Conservation (phyloP, 2,329 filamentous ascomycete species). For the Pestalotiopsis sp. region DNA sequence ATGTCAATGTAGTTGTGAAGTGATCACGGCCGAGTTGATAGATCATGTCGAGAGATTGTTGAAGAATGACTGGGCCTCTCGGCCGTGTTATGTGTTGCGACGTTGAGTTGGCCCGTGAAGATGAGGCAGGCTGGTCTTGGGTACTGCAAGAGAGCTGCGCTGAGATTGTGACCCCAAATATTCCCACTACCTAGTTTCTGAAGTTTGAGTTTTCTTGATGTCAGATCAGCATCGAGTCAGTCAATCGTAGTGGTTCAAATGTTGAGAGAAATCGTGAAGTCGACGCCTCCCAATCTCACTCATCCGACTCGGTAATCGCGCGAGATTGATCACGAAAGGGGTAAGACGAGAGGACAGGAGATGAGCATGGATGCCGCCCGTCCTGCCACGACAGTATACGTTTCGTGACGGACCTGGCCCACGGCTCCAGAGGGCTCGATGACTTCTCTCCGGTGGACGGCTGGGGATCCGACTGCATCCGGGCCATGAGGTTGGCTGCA, state of each 20-base stretch:
- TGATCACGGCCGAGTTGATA: too few species aligned
- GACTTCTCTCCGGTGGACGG: not conserved
- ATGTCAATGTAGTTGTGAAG: not conserved
- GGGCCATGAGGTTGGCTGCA: not conserved
- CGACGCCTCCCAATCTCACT: not conserved
- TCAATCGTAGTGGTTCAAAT: not conserved
- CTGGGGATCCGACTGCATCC: not conserved
- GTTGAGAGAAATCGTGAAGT: not conserved
- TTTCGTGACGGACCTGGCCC: not conserved
- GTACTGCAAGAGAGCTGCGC: too few species aligned
- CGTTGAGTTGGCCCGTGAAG: too few species aligned
- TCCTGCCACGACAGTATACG: not conserved
- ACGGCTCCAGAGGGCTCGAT: not conserved
- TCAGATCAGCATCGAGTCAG: not conserved
- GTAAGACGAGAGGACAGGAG: not conserved
- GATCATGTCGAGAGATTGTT: too few species aligned
- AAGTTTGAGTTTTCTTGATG: too few species aligned
- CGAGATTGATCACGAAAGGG: not conserved
- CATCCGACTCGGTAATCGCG: not conserved
- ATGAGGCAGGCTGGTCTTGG: too few species aligned
- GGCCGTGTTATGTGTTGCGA: too few species aligned
- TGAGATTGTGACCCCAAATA: too few species aligned
- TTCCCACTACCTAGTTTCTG: too few species aligned
- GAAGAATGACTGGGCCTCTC: too few species aligned
- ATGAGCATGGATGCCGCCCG: not conserved